Evolutionary conservation across 176 grass and related monocot genomes (phyloP).

Genomic region (Bolboschoenus planiculmis): DNA sequence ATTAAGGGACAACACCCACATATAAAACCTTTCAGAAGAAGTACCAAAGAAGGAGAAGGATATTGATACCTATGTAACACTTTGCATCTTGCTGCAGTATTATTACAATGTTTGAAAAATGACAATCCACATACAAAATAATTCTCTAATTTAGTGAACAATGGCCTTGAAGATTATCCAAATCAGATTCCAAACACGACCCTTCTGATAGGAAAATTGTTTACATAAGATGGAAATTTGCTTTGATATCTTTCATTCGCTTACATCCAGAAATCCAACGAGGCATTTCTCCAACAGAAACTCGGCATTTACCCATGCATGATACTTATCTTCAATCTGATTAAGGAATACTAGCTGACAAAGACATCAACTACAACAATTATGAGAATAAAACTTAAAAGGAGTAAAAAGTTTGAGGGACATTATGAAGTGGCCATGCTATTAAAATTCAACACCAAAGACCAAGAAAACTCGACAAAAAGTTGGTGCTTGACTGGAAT

Average conservation of each 20-base stretch:
- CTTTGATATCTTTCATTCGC: conserved; percentile 23
- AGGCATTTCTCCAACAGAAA: conserved; percentile 92
- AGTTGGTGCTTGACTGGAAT: background rate
- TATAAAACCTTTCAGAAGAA: background rate
- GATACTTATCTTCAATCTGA: conserved; percentile 71
- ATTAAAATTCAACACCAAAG: background rate
- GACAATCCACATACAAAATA: background rate
- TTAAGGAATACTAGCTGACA: conserved; percentile 34
- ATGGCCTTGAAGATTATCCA: background rate
- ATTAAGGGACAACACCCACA: background rate
- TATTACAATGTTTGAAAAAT: background rate
- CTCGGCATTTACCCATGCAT: conserved; percentile 89
- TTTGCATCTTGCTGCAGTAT: background rate
- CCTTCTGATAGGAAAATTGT: background rate
- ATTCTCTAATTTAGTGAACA: conserved; percentile 12
- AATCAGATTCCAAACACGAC: background rate
- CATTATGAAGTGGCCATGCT: background rate
- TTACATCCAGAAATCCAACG: conserved; percentile 62
- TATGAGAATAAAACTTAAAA: background rate
- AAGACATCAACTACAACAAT: background rate
- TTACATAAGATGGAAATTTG: background rate
- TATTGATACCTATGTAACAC: background rate
- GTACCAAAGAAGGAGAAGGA: too few species aligned
- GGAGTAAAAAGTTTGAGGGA: background rate
- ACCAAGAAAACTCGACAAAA: background rate